Conservation (phyloP, 805 yeast genomes). For the Saccharomyces mikatae region DNA sequence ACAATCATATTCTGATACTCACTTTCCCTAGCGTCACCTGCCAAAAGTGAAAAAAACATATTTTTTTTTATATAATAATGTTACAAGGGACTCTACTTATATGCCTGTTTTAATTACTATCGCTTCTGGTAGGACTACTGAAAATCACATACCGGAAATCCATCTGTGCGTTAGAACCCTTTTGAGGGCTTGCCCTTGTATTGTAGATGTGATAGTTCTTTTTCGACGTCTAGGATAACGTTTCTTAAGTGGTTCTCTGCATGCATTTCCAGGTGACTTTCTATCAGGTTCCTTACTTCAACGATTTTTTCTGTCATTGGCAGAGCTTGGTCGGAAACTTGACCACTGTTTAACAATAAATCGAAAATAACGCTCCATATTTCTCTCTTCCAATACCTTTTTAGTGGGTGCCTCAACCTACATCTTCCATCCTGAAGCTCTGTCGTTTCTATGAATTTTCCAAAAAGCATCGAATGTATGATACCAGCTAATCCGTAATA, state of each 20-base stretch:
- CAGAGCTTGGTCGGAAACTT: not conserved
- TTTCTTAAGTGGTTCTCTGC: not conserved
- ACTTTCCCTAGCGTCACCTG: not conserved
- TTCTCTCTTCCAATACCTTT: constrained; percentile 62
- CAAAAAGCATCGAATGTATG: constrained; percentile 66
- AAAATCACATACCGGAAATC: not conserved
- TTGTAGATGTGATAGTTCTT: not conserved
- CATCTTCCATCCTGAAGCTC: constrained; percentile 25
- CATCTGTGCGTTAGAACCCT: not conserved
- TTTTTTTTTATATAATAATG: not conserved
- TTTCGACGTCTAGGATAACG: not conserved
- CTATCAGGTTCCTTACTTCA: not conserved
- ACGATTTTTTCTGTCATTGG: not conserved
- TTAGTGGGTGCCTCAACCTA: constrained; percentile 41
- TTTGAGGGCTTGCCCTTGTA: not conserved
- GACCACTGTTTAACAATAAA: constrained; percentile 51
- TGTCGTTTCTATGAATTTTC: constrained; percentile 46
- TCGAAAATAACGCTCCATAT: constrained; percentile 66
- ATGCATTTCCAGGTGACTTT: not conserved
- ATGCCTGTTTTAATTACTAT: not conserved
- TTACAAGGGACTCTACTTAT: not conserved
- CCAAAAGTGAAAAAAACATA: not conserved
- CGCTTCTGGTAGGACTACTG: not conserved
- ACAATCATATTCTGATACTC: not conserved
- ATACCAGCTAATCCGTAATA: constrained; percentile 75